Evolutionary conservation across 345 rosid species (phyloP), one percentile per base, ranked within the genome.

Genomic region (Microthlaspi erraticum): DNA sequence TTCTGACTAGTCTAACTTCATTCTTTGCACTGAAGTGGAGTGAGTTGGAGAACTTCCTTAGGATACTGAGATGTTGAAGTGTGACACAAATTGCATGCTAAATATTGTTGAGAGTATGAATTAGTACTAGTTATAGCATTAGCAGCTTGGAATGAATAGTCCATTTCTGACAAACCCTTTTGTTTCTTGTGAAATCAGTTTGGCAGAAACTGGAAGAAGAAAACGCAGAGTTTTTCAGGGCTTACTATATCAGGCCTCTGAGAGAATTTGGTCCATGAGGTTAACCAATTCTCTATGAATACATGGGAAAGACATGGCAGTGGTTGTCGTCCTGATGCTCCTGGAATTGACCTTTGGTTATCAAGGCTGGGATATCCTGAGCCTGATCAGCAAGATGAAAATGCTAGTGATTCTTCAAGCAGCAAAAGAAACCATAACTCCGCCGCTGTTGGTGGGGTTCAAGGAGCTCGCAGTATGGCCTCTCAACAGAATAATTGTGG

Each of bases 161-260:
- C 39, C 16, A 23, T 17, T 46, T 11, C 32, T 73, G 53, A 73
- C 32, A 10, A 10, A 2, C 9, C 9, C 10, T 43, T 1, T 51
- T n/a, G 14, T 8, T 36, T 36, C 39, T 13, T 62, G 46, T 39
- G 42, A 65, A 42, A 79, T 61, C 73, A 94, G 99, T 94, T 62
- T 95, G 99, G 99, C 98, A 91, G 89, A 95, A 95, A 82, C 67
- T 95, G 86, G 99, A 95, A 84, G 99, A 95, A 81, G 99, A 95
- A 71, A 95, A 95, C 77, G 87, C 85, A 19, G 97, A 88, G 52
- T 95, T 95, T 77, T 95, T 95, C 84, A 84, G 96, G 82, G 92
- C 92, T 37, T 95, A 95, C 77, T 95, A 95, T 69, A 85, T 95
- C 59, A 86, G 99, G 80, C 70, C n/a, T n/a, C n/a, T n/a, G n/a